phyloP scores from a whole-genome alignment of 179 eudicot genomes.

The Camellia oleifera region DNA sequence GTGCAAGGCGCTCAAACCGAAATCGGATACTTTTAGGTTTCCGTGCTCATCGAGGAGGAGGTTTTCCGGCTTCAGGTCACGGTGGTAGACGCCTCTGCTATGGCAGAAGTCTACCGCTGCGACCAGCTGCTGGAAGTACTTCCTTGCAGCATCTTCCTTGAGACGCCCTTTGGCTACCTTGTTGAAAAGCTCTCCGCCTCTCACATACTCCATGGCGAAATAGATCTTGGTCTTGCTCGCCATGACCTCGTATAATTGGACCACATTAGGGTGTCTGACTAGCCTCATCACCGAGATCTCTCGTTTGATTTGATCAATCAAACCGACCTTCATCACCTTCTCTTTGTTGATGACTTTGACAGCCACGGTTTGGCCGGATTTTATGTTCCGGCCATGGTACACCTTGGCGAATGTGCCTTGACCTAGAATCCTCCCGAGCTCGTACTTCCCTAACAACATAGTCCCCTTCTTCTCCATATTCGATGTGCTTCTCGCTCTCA shows the following conservation, averaged over 20 bases:
- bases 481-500: neutral
- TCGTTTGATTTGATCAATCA: slow-evolving; percentile 70
- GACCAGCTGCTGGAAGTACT: slow-evolving; percentile 70
- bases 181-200: slow-evolving; percentile 75
- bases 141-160: slow-evolving; percentile 52
- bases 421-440: slow-evolving; percentile 63
- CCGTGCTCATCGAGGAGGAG: slow-evolving; percentile 67
- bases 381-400: slow-evolving; percentile 45
- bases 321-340: slow-evolving; percentile 51
- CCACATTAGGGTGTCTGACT: slow-evolving; percentile 66
- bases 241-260: slow-evolving; percentile 80
- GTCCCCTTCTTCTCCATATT: slow-evolving; percentile 63
- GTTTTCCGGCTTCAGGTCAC: slow-evolving; percentile 83
- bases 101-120: slow-evolving; percentile 82
- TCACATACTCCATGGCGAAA: slow-evolving; percentile 75
- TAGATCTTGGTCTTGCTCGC: slow-evolving; percentile 79
- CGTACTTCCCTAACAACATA: slow-evolving; percentile 63
- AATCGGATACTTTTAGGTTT: slow-evolving; percentile 67
- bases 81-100: slow-evolving; percentile 84
- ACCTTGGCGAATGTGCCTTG: slow-evolving; percentile 86
- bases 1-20: slow-evolving; percentile 62
- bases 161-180: slow-evolving; percentile 62
- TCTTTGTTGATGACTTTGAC: slow-evolving; percentile 68
- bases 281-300: slow-evolving; percentile 79
- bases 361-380: slow-evolving; percentile 53